Base-by-base conservation (phyloP, 2,329 filamentous ascomycete species). In the Lachnellula cervina region DNA sequence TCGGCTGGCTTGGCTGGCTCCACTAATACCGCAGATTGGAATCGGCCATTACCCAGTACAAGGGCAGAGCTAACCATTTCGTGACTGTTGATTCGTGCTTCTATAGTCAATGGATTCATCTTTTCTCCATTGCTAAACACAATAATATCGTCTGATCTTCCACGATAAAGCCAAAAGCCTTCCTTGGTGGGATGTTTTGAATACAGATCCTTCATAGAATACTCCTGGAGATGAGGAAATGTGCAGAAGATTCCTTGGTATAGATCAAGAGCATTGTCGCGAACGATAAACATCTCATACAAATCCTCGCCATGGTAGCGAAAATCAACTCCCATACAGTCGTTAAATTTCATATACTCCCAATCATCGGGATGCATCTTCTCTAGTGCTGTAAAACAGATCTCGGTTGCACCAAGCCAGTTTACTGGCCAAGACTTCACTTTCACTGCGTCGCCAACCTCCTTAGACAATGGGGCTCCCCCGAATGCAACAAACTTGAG, bases 121-220 rank as follows among this genome's bases (percentile, higher is more conserved):
- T 77, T 78, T 50, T 75, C 72, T 1, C 76, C 75, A 46, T 72
- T 76, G 25, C 66, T 69, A n/a, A 76, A 64, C 1, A 76, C 72
- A 38, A 77, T 70, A 14, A 75, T 66, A 62, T 77, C 74, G 53
- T 77, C 74, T 14, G 60, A 57, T 5, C 74, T 64, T 8, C 71
- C 73, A 17, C 65, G 34, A 52, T 67, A 74, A 3, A 61, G 65
- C 71, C 71, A 76, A 1, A 71, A 61, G 34, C 62, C 57, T 0
- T 65, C 59, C 11, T 71, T 70, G 1, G 63, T 67, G 0, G 75
- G 71, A 55, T 77, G 74, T 14, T 51, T 63, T 1, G 56, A 60
- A 44, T 65, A 77, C 0, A 77, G 62, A 56, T 77, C 75, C 32
- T 70, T 69, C 3, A 68, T 73, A 4, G 53, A 59, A 49, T 71